These are phyloP conservation scores for Cryphonectria radicalis DNA, from an alignment of 2,329 filamentous ascomycete genomes.

Conservation along the genomic window DNA sequence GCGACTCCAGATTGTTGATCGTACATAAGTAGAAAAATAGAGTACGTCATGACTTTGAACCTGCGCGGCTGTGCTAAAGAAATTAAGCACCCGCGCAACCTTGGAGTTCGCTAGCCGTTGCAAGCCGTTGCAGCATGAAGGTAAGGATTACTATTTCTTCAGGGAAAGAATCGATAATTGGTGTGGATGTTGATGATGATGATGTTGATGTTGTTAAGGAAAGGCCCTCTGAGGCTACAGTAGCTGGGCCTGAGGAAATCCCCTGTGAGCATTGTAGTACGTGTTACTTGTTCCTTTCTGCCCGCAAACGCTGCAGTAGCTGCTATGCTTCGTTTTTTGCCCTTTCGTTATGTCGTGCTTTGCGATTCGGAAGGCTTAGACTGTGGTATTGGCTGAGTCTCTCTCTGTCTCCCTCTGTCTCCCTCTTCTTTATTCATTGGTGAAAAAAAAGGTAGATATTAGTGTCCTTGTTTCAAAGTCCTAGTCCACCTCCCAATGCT, in stretches of 20 bases:
- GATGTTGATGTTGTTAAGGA: neutral
- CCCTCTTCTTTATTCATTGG: neutral
- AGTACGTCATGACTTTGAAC: conserved; percentile 13
- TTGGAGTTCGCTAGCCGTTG: neutral
- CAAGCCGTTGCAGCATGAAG: neutral
- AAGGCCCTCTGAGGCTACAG: neutral
- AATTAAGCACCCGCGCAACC: neutral
- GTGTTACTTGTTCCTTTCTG: no score
- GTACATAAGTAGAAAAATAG: neutral
- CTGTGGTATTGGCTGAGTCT: neutral
- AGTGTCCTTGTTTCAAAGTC: neutral
- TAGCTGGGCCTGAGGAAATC: neutral
- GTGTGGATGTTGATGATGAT: neutral
- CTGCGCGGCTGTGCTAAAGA: neutral
- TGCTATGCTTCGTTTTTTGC: no score
- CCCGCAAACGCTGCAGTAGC: no score
- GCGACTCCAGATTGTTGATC: neutral
- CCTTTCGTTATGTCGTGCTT: no score
- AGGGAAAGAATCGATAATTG: neutral
- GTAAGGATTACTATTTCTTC: neutral
- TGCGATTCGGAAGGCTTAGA: no score
- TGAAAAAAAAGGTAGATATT: neutral
- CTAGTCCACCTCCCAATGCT: neutral
- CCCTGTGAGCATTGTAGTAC: neutral
- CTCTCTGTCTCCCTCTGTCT: no score